Conservation (phyloP, 495 filamentous ascomycete species). For the Talaromyces proteolyticus region DNA sequence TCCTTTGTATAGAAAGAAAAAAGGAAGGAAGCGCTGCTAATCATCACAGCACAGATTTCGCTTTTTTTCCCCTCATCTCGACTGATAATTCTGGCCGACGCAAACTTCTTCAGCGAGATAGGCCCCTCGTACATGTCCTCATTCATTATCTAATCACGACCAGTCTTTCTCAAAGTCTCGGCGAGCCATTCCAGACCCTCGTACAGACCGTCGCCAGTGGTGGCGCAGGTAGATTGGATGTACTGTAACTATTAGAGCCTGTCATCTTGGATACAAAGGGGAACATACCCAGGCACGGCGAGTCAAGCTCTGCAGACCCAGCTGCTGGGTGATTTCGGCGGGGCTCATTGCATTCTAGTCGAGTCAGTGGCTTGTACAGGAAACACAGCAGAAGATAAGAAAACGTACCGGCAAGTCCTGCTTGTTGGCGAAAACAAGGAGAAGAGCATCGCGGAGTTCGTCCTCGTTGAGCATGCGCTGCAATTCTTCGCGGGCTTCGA, state of each 20-base stretch:
- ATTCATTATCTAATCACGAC: conserved; percentile 58
- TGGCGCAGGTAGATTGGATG: conserved; percentile 99
- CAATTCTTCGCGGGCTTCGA: conserved; percentile 97
- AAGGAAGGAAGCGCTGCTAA: neutral
- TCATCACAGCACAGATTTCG: neutral
- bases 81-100: neutral
- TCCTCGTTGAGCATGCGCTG: conserved; percentile 99
- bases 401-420: conserved; percentile 94
- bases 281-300: conserved; percentile 93
- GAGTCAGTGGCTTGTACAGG: conserved; percentile 12
- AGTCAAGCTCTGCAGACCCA: conserved; percentile 96
- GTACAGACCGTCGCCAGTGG: conserved; percentile 98
- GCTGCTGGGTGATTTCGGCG: conserved; percentile 99
- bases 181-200: conserved; percentile 99
- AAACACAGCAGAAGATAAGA: neutral
- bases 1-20: neutral
- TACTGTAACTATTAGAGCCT: conserved; percentile 54
- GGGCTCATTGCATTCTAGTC: conserved; percentile 96
- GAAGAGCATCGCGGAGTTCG: conserved; percentile 92
- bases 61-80: neutral
- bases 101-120: neutral
- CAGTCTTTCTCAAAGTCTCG: conserved; percentile 87
- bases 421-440: conserved; percentile 99
- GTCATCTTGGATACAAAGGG: neutral
- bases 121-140: neutral